A percentile compares a stretch with the other conserved stretches of the same genome.
phyloP scores from a whole-genome alignment of 768 basidiomycete genomes.

The Pleurotus djamor region DNA sequence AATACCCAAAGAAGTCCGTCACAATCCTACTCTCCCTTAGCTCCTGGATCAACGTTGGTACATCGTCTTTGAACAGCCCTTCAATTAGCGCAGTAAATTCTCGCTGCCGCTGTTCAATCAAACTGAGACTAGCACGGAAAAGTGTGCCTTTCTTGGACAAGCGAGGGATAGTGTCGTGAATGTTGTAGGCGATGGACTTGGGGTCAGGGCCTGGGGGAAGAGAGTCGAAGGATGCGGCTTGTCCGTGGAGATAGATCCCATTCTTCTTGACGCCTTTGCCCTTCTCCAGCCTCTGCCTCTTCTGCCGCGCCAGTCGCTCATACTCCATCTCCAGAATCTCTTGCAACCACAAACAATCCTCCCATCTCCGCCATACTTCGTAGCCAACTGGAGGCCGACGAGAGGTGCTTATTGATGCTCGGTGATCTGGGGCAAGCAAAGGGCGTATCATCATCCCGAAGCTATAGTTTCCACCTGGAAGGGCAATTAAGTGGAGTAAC shows the following conservation, averaged over 20 bases:
- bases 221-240: constrained; percentile 83
- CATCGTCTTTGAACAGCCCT: constrained; percentile 54
- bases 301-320: constrained; percentile 56
- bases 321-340: constrained; percentile 69
- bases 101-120: constrained; percentile 56
- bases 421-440: constrained; percentile 29
- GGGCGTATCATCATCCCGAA: constrained; percentile 65
- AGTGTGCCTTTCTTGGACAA: constrained; percentile 71
- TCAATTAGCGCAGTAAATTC: constrained; percentile 62
- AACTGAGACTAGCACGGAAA: constrained; percentile 69
- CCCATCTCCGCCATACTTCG: constrained; percentile 80
- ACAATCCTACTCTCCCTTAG: constrained; percentile 55
- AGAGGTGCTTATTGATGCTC: constrained; percentile 20
- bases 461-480: constrained; percentile 46
- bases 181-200: constrained; percentile 63
- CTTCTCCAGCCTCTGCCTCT: constrained; percentile 61
- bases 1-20: constrained; percentile 77
- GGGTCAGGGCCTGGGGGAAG: constrained; percentile 84
- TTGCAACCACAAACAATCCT: constrained; percentile 80
- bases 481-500: constrained; percentile 4
- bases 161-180: constrained; percentile 64
- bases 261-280: constrained; percentile 80
- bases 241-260: constrained; percentile 65
- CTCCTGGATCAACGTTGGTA: constrained; percentile 67
- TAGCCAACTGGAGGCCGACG: constrained; percentile 47